A percentile compares a stretch with the other conserved stretches of the same genome.
phyloP scores from a whole-genome alignment of 2,329 filamentous ascomycete species.

The Colletotrichum cuscutae region DNA sequence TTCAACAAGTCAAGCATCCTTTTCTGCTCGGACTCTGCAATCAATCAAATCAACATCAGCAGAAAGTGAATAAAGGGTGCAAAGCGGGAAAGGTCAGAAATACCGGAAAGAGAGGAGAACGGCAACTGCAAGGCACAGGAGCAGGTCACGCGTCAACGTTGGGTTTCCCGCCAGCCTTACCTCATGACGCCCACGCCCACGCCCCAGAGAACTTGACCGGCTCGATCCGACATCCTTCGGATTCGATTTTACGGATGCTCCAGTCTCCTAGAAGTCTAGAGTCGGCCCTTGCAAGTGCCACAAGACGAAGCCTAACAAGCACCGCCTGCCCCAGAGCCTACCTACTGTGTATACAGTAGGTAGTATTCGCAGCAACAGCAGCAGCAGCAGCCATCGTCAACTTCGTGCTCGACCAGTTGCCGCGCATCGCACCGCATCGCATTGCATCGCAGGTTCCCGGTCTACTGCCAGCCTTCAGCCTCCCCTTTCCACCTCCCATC shows the following conservation, averaged over 20 bases:
- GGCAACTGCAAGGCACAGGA: background rate
- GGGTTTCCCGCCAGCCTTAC: background rate
- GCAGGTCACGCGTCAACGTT: constrained; percentile 18
- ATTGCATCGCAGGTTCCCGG: background rate
- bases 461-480: no score
- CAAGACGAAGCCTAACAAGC: background rate
- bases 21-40: constrained; percentile 23
- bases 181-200: background rate
- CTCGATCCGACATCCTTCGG: background rate
- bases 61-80: background rate
- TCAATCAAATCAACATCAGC: constrained; percentile 1
- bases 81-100: background rate
- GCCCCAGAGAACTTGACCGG: background rate
- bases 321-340: background rate
- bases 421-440: background rate
- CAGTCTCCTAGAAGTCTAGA: background rate
- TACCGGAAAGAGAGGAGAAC: background rate
- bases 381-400: background rate
- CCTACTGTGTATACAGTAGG: no score
- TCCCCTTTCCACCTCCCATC: no score
- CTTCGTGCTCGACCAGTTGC: background rate
- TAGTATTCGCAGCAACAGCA: background rate
- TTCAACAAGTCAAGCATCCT: background rate
- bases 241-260: background rate
- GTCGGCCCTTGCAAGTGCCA: background rate